Conservation (phyloP, 306 rosid genomes). For the Pterocarpus macrocarpus region DNA sequence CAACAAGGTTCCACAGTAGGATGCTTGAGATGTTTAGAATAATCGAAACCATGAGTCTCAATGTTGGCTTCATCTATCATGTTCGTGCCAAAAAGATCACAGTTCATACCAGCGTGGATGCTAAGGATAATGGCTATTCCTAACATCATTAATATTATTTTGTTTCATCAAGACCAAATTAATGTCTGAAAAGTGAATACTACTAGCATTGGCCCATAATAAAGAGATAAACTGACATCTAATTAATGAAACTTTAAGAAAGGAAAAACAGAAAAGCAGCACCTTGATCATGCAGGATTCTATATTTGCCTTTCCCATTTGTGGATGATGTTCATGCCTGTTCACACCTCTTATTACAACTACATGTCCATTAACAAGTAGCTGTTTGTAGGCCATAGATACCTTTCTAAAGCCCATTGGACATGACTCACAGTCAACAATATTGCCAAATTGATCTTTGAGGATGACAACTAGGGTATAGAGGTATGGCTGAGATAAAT, state of each 20-base stretch:
- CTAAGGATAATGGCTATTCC: slow-evolving; percentile 99
- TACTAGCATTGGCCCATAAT: slow-evolving; percentile 13
- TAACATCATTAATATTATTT: slow-evolving; percentile 89
- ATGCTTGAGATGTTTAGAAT: slow-evolving; percentile 76
- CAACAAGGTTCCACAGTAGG: slow-evolving; percentile 90
- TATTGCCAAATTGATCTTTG: slow-evolving; percentile 73
- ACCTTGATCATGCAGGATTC: slow-evolving; percentile 98
- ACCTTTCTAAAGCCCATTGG: slow-evolving; percentile 81
- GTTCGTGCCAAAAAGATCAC: slow-evolving; percentile 94
- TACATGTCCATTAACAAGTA: slow-evolving; percentile 89
- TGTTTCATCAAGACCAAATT: slow-evolving; percentile 87
- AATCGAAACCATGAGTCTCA: slow-evolving; percentile 90
- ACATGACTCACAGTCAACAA: slow-evolving; percentile 89
- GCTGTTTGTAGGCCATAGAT: slow-evolving; percentile 85
- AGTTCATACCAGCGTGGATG: slow-evolving; percentile 98
- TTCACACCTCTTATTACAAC: slow-evolving; percentile 89
- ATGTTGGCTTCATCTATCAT: slow-evolving; percentile 99
- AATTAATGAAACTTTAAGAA: not conserved
- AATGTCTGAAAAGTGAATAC: slow-evolving; percentile 31
- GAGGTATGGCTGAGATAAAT: slow-evolving; percentile 76
- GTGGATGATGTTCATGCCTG: slow-evolving; percentile 99
- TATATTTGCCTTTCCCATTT: slow-evolving; percentile 88
- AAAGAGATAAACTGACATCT: not conserved
- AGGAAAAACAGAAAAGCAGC: slow-evolving; percentile 33
- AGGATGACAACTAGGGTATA: slow-evolving; percentile 82